Base-by-base conservation (phyloP, 2,329 filamentous ascomycete species). In the Aspergillus aculeatinus region DNA sequence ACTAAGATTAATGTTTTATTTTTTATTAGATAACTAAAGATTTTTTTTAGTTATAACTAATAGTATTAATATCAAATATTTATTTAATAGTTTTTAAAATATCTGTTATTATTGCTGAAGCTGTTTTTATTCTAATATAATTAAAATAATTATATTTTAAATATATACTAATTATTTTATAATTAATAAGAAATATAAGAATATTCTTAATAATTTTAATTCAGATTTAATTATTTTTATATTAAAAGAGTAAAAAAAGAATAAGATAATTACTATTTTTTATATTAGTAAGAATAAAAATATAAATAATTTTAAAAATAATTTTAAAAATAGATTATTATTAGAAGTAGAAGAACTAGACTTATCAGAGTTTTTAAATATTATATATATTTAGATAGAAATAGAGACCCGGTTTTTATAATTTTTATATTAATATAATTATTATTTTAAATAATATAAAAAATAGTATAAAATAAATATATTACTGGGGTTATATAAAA, bases 201-300 rank as follows among this genome's bases (percentile, higher is more conserved):
- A 42, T 53, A 53, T 53, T n/a, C 14, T 53, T 35, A 39, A 53
- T 53, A 53, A 53, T 53, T 23, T n/a, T 48, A 48, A 53, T 25
- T 7, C 6, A 25, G 33, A 42, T 25, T 53, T 23, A 35, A 53
- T 53, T 53, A 42, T 44, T 16, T 53, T 53, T 42, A 39, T 42
- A 53, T 25, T 48, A 21, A 48, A 48, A 21, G 12, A 48, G 14
- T 48, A 48, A 48, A 23, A 7, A 21, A 21, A 21, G 19, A 21
- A 21, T 21, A 21, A 21, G 19, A 21, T 21, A 21, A 21, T 21
- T 21, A 21, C 19, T 21, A 21, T 21, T 2, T 21, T 21, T 2
- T 21, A 21, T 21, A 21, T 21, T 21, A 21, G 19, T 48, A 48
- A 48, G 3, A 48, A 48, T 48, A 48, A 19, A 23, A 25, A 48